Base-by-base conservation (phyloP, 257 asterid species). In the Mitragyna speciosa region DNA sequence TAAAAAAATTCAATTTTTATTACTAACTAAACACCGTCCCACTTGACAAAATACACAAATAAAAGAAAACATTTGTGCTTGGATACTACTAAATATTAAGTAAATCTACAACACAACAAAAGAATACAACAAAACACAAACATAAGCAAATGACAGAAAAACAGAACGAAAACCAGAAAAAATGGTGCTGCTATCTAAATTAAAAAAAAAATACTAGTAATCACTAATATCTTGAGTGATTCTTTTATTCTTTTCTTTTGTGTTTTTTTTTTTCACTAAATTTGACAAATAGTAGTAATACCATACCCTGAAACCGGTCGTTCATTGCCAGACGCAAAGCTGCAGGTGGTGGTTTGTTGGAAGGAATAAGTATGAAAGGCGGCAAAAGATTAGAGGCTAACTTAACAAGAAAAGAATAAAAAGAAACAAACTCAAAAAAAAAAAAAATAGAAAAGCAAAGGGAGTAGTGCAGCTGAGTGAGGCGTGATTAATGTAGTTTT, bases 221-320 rank as follows among this genome's bases (percentile, higher is more conserved):
- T 11, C 59, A 47, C 10, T 12, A 49, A 28, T 71, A 24, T 26
- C 39, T 39, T 20, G 39, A 12, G 8, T 69, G 10, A 41, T 36
- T 41, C 19, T 51, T 3, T 16, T 16, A 45, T 14, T 51, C 17
- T 16, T 71, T 14, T 51, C 17, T 17, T 15, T n/a, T n/a, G n/a
- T n/a, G n/a, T n/a, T n/a, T 15, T 2, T 15, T 51, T 16, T 51
- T 51, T 5, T 2, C 4, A 51, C 22, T 51, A 3, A 15, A 14
- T 51, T 15, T 15, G 58, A 51, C 16, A 14, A 15, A 51, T 15
- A 7, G 12, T 45, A 45, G 49, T 7, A 15, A 6, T 24, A 58
- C 3, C 79, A 59, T 75, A 75, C 79, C 78, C 70, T 36, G 26
- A 16, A 58, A 74, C 63, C 59, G 10, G 52, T 19, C 67, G 65